Conservation (phyloP, 345 rosid genomes). For the Gossypium stocksii region DNA sequence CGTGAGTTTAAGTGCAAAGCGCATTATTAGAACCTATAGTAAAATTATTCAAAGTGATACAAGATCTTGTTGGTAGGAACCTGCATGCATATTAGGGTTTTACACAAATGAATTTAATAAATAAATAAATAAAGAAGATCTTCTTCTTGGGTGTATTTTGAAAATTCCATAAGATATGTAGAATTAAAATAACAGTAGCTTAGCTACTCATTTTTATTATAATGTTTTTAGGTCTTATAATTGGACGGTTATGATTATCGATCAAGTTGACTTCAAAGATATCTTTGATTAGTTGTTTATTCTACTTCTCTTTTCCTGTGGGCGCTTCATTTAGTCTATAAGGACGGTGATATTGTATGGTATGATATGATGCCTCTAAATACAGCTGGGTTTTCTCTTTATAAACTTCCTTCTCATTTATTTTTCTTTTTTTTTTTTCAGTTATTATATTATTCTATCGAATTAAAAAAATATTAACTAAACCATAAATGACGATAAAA, state of each 20-base stretch:
- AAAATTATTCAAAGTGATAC: background rate
- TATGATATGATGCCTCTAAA: background rate
- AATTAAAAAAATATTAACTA: background rate
- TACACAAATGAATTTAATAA: background rate
- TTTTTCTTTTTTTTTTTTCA: background rate
- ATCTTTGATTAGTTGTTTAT: slow-evolving; percentile 4
- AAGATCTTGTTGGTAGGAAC: slow-evolving; percentile 16
- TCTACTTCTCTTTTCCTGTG: background rate
- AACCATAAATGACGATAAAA: too few species aligned
- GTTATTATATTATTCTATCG: background rate
- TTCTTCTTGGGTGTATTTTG: background rate
- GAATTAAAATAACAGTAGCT: background rate
- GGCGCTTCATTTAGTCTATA: background rate
- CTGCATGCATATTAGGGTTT: background rate
- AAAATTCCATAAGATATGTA: background rate
- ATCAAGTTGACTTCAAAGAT: slow-evolving; percentile 4
- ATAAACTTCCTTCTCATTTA: background rate
- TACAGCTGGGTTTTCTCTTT: background rate
- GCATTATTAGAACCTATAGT: too few species aligned
- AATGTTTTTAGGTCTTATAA: background rate
- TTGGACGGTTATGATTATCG: slow-evolving; percentile 1
- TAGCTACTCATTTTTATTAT: background rate
- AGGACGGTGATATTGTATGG: background rate
- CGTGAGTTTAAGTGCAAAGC: fast-evolving
- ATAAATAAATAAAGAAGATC: background rate